Evolutionary conservation across 805 yeast genomes (phyloP).

Genomic region (Phaffomyces thermotolerans): DNA sequence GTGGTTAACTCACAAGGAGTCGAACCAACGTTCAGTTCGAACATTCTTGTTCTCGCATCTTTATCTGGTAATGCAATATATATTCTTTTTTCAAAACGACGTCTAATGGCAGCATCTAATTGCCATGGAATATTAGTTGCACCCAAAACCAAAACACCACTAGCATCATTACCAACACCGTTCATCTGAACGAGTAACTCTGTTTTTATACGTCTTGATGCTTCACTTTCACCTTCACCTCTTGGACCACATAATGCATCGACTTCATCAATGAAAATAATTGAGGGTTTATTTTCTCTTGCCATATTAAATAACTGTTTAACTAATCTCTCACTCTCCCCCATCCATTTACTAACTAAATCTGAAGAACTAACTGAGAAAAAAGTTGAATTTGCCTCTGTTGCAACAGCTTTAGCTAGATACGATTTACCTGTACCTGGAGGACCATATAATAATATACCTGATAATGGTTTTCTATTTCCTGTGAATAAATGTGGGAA

Average conservation of each 20-base stretch:
- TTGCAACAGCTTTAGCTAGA: conserved; percentile 96
- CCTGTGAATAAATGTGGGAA: conserved; percentile 96
- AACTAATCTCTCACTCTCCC: conserved; percentile 93
- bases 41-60: conserved; percentile 91
- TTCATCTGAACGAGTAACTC: conserved; percentile 97
- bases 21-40: conserved; percentile 84
- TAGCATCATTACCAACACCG: conserved; percentile 94
- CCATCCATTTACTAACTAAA: conserved; percentile 98
- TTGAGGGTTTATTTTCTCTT: conserved; percentile 90
- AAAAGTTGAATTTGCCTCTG: conserved; percentile 95
- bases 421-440: conserved; percentile 99
- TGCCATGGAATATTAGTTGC: conserved; percentile 99
- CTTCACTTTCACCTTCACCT: conserved; percentile 97
- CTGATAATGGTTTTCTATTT: conserved; percentile 86
- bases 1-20: conserved; percentile 75
- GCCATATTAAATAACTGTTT: conserved; percentile 95
- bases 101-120: conserved; percentile 91
- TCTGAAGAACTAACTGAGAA: conserved; percentile 96
- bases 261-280: conserved; percentile 95
- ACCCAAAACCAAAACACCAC: conserved; percentile 89
- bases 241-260: conserved; percentile 97
- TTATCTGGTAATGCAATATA: conserved; percentile 92
- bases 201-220: conserved; percentile 91
- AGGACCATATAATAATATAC: conserved; percentile 82
- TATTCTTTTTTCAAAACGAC: conserved; percentile 93